Conservation (phyloP, 169 alveolate genomes). For the Plasmodium fragile region DNA sequence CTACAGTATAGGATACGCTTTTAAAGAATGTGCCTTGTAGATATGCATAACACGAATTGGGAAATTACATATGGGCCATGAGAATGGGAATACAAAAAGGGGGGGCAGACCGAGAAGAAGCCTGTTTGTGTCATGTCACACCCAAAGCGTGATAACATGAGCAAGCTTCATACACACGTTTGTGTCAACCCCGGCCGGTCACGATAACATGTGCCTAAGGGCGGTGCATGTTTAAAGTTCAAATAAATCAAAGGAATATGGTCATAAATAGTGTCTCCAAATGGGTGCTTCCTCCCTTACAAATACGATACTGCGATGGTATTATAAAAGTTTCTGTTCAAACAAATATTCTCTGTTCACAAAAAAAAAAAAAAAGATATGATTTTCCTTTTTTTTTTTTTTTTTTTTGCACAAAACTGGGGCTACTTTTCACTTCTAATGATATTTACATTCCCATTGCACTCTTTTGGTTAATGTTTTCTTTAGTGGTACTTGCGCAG, state of each 20-base stretch:
- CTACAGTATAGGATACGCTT: not conserved
- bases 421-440: not conserved
- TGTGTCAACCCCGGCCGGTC: not conserved
- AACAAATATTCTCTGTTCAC: not conserved
- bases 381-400: not conserved
- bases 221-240: not conserved
- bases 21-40: not conserved
- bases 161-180: not conserved
- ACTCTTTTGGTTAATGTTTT: not conserved
- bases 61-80: not conserved
- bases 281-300: not conserved
- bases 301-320: not conserved
- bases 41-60: not conserved
- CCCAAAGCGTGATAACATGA: not conserved
- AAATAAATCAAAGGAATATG: not conserved
- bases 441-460: not conserved
- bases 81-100: not conserved
- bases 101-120: not conserved
- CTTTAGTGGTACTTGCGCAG: not conserved
- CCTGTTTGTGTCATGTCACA: not conserved
- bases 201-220: not conserved
- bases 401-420: not conserved
- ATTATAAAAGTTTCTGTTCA: not conserved
- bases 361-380: not conserved
- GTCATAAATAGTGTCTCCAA: not conserved